phyloP scores from a whole-genome alignment of 2,329 filamentous ascomycete genomes.

The Verticillium klebahnii region DNA sequence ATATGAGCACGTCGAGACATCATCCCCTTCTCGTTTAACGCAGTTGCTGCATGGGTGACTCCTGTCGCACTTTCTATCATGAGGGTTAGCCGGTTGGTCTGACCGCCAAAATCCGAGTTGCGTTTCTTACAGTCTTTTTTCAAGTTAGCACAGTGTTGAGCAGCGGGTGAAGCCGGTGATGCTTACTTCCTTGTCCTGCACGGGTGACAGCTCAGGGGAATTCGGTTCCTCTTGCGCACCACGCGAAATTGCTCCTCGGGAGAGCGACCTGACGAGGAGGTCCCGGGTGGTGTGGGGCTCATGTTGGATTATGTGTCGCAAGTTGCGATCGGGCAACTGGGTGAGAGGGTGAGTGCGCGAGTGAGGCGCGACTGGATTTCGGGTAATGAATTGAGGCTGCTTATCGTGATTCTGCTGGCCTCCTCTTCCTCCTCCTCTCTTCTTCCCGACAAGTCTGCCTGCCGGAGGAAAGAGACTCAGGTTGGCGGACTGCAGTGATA shows the following conservation, averaged over 20 bases:
- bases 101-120: not conserved
- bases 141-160: conserved; percentile 13
- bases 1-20: conserved; percentile 79
- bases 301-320: conserved; percentile 34
- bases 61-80: conserved; percentile 84
- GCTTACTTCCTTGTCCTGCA: conserved; percentile 87
- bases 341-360: not conserved
- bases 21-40: conserved; percentile 80
- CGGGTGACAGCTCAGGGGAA: conserved; percentile 86
- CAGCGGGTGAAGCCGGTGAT: conserved; percentile 9
- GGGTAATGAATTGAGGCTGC: too few relatives aligned
- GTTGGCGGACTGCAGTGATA: not conserved
- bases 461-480: not conserved
- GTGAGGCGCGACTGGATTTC: too few relatives aligned
- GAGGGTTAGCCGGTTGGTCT: conserved; percentile 2
- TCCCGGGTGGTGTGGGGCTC: conserved; percentile 73
- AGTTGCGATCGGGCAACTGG: not conserved
- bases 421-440: too few relatives aligned
- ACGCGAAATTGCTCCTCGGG: conserved; percentile 84
- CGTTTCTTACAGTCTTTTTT: conserved; percentile 29
- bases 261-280: conserved; percentile 73
- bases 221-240: conserved; percentile 85
- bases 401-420: too few relatives aligned
- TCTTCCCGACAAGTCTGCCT: too few relatives aligned
- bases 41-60: conserved; percentile 91